Evolutionary conservation across 83 land plant species (phyloP).

Genomic region (Larix sibirica): DNA sequence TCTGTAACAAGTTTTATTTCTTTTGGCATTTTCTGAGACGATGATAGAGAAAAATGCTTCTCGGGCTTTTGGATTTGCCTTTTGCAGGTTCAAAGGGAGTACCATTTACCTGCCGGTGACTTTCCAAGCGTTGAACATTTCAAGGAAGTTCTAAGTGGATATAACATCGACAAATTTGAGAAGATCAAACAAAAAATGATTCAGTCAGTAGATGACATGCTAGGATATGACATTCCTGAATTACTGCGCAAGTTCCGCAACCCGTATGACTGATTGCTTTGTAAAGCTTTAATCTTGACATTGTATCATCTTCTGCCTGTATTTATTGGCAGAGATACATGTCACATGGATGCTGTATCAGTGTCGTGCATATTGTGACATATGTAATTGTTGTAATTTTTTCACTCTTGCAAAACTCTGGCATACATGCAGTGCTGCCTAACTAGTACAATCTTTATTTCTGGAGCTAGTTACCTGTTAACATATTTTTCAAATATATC

Average conservation of each 20-base stretch:
- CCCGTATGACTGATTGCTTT: slow-evolving; percentile 68
- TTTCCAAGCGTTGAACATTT: slow-evolving; percentile 86
- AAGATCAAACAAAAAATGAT: slow-evolving; percentile 90
- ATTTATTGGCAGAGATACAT: background rate
- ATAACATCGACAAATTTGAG: slow-evolving; percentile 93
- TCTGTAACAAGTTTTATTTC: no score
- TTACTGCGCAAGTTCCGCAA: slow-evolving; percentile 82
- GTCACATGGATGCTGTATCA: background rate
- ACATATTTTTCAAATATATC: background rate
- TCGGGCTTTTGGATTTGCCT: background rate
- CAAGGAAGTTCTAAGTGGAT: slow-evolving; percentile 69
- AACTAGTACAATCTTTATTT: background rate
- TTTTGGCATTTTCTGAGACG: no score
- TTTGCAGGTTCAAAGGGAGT: slow-evolving; percentile 85
- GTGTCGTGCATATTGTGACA: background rate
- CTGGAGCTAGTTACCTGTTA: background rate
- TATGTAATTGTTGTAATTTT: background rate
- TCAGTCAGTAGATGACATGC: slow-evolving; percentile 95
- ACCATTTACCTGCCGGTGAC: slow-evolving; percentile 86
- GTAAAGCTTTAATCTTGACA: background rate
- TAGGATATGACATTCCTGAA: slow-evolving; percentile 90
- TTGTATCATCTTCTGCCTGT: background rate
- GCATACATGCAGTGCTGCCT: background rate
- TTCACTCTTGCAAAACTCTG: background rate
- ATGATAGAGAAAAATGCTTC: no score